Evolutionary conservation across 1,284 basidiomycete species (phyloP).

Genomic region (Rhodotorula mucilaginosa): DNA sequence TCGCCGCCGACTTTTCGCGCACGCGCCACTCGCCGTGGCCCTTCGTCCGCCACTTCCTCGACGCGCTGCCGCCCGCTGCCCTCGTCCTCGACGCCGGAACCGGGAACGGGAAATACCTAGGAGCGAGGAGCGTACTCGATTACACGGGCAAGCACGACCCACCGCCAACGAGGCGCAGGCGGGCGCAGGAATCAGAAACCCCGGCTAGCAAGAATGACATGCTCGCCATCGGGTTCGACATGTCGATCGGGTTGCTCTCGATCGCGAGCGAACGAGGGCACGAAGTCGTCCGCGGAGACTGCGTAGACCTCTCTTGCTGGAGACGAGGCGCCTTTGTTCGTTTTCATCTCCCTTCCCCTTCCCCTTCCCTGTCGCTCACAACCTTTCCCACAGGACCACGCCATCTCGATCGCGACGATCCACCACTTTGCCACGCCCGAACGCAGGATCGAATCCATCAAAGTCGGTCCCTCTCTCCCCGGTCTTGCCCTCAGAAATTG

Average conservation of each 20-base stretch:
- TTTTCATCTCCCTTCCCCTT: not conserved
- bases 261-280: slow-evolving; percentile 66
- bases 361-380: too few species aligned
- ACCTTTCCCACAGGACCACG: slow-evolving; percentile 67
- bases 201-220: slow-evolving; percentile 49
- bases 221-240: slow-evolving; percentile 76
- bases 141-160: slow-evolving; percentile 12
- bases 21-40: slow-evolving; percentile 76
- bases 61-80: slow-evolving; percentile 61
- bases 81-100: slow-evolving; percentile 92
- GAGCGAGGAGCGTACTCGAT: slow-evolving; percentile 42
- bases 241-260: slow-evolving; percentile 61
- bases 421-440: slow-evolving; percentile 81
- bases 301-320: slow-evolving; percentile 64
- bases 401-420: slow-evolving; percentile 91
- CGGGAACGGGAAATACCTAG: slow-evolving; percentile 95
- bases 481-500: not conserved
- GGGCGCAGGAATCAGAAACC: slow-evolving; percentile 2
- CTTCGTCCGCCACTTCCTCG: slow-evolving; percentile 77
- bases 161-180: slow-evolving; percentile 21
- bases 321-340: slow-evolving; percentile 72
- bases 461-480: slow-evolving; percentile 53
- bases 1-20: slow-evolving; percentile 30
- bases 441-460: slow-evolving; percentile 67
- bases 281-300: slow-evolving; percentile 75